Conservation (phyloP, 345 rosid genomes). For the Populus tremula region DNA sequence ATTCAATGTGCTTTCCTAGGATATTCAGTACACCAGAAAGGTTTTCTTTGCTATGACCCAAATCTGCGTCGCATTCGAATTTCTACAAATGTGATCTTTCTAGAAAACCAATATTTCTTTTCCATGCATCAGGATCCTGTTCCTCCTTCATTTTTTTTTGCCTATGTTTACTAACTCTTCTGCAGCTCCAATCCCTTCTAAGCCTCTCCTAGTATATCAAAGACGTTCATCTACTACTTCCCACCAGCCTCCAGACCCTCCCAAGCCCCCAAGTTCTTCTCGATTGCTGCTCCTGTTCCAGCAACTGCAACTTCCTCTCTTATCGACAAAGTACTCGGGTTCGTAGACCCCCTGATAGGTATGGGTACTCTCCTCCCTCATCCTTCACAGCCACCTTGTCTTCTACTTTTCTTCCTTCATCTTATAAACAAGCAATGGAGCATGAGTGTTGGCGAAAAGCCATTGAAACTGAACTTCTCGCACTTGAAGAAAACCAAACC, state of each 20-base stretch:
- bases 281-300: background rate
- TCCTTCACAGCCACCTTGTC: conserved; percentile 1
- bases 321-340: background rate
- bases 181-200: background rate
- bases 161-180: background rate
- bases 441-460: background rate
- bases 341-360: background rate
- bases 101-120: background rate
- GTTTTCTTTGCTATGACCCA: background rate
- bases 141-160: background rate
- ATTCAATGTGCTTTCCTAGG: background rate
- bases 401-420: conserved; percentile 1
- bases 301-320: too few species aligned
- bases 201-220: background rate
- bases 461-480: background rate
- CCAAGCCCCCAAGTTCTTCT: background rate
- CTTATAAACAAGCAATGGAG: background rate
- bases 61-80: rapidly evolving
- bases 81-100: background rate
- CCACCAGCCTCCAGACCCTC: too few species aligned
- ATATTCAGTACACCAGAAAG: background rate
- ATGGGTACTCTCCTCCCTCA: background rate
- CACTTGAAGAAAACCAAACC: conserved; percentile 1
- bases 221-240: background rate
- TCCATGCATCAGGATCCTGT: background rate